phyloP scores from a whole-genome alignment of 768 basidiomycete genomes.

The Fibroporia radiculosa region DNA sequence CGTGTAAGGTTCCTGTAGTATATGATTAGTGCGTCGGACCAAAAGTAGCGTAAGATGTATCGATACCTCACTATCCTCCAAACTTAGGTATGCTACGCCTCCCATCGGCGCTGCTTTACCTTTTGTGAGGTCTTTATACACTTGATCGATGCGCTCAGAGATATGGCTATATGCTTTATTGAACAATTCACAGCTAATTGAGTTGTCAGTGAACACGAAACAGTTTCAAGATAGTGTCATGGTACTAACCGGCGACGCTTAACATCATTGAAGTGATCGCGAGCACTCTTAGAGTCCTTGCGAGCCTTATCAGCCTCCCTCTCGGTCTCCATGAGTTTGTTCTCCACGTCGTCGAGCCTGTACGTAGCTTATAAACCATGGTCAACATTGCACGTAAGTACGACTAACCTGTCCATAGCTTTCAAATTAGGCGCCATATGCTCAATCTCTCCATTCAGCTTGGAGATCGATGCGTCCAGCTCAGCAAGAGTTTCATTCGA shows the following conservation, averaged over 20 bases:
- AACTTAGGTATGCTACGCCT: constrained; percentile 90
- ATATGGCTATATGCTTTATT: constrained; percentile 97
- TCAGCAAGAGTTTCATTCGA: constrained; percentile 58
- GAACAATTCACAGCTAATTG: constrained; percentile 68
- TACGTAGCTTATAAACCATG: neutral
- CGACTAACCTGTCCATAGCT: constrained; percentile 75
- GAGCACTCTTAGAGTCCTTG: constrained; percentile 82
- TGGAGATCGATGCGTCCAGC: constrained; percentile 65
- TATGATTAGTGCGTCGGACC: constrained; percentile 9
- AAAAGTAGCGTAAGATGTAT: neutral
- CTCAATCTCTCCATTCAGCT: constrained; percentile 75
- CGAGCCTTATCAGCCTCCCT: constrained; percentile 88
- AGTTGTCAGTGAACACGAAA: neutral
- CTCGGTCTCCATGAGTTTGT: constrained; percentile 82
- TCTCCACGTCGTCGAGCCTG: constrained; percentile 79
- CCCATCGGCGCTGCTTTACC: constrained; percentile 91
- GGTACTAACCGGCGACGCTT: constrained; percentile 62
- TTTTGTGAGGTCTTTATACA: constrained; percentile 97
- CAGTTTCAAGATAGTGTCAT: neutral
- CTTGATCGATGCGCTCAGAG: constrained; percentile 86
- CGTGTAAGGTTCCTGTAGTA: constrained; percentile 65
- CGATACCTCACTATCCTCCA: constrained; percentile 90
- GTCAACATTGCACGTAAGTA: neutral
- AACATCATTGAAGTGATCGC: constrained; percentile 86
- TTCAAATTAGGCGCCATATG: constrained; percentile 96